Evolutionary conservation across 164 flowering plant species (phyloP).

Genomic region (Cinnamomum micranthum): DNA sequence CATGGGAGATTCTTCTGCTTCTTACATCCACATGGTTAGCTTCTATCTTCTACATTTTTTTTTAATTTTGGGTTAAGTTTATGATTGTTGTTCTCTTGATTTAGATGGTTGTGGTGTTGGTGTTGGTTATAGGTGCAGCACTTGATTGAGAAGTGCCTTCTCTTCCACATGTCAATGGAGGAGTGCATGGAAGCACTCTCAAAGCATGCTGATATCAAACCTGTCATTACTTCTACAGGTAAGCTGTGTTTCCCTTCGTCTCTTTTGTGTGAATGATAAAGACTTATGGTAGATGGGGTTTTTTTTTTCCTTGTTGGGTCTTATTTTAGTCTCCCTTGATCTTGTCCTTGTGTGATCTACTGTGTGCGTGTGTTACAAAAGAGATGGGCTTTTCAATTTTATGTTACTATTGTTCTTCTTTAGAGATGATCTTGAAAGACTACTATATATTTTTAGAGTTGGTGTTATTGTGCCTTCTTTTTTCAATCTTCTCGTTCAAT

Average conservation of each 20-base stretch:
- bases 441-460: not conserved
- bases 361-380: no score
- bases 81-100: not conserved
- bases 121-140: constrained; percentile 60
- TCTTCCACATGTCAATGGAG: constrained; percentile 72
- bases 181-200: constrained; percentile 90
- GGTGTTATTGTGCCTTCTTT: not conserved
- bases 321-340: no score
- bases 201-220: constrained; percentile 75
- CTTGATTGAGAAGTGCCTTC: constrained; percentile 76
- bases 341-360: not conserved
- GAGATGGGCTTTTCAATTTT: no score
- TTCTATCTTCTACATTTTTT: not conserved
- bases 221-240: constrained; percentile 85
- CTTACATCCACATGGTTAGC: constrained; percentile 6
- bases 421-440: not conserved
- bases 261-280: not conserved
- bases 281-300: no score
- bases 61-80: not conserved
- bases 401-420: not conserved
- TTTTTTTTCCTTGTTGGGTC: no score
- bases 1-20: constrained; percentile 10
- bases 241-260: not conserved
- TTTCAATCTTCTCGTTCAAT: no score
- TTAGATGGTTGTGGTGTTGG: not conserved